Evolutionary conservation across 371 early-diverging fungal species (phyloP), one percentile per base, ranked within the genome.

Genomic region (Syncephalastrum racemosum): DNA sequence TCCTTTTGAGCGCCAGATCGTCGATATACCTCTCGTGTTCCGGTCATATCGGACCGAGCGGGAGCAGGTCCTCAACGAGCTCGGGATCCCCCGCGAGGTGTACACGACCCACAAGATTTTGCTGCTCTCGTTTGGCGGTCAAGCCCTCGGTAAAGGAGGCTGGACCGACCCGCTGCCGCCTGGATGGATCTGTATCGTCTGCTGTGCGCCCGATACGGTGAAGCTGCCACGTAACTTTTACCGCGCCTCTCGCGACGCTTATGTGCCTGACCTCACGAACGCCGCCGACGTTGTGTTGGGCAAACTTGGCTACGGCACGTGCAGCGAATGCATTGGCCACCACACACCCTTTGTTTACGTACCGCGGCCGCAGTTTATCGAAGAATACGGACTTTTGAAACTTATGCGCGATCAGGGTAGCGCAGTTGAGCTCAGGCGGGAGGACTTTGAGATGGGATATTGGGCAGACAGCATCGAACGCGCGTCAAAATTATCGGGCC

Each of bases 261-360:
- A 85, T 59, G 85, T 90, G 4, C 92, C 92, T 4, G 90, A 92
- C 60, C 63, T 90, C 24, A 82, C 90, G 23, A 79, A 84, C 41
- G 90, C 89, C 5, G 85, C 82, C 3, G 90, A 90, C 62, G 87
- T 86, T 27, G 83, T 90, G 5, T 76, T 90, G 43, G 90, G 90
- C 15, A 92, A 92, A 63, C 62, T 87, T 39, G 92, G 92, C 4
- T 92, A 90, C 66, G 90, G 90, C 25, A 90, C 89, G 2, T 92
- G 92, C 63, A 85, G 89, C 4, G 92, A 92, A 66, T 86, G 87
- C 49, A 86, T 90, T 22, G 90, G 87, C 4, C 88, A 88, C 59
- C 63, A 70, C 1, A 85, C 79, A 7, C 88, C 92, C 1, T 77
- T 92, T 52, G 82, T 92, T 2, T 92, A 89, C 57, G 88, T 92